These are phyloP conservation scores for Solanum boliviense DNA, from an alignment of 257 asterid species.

Conservation along the genomic window DNA sequence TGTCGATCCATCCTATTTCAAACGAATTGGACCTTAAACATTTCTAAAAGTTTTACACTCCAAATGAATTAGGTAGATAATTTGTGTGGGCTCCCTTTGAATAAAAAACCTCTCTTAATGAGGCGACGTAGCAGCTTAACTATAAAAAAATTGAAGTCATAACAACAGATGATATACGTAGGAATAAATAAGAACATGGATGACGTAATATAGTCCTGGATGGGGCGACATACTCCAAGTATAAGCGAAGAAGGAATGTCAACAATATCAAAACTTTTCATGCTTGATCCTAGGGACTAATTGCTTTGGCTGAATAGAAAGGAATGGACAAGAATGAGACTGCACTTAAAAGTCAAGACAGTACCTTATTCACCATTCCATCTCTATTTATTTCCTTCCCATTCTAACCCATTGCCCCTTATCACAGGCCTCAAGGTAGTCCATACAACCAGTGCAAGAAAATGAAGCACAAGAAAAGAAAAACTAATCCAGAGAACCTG, in stretches of 20 bases:
- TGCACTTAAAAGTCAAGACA: neutral
- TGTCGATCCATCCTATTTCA: neutral
- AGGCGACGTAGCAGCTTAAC: neutral
- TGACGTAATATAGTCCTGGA: neutral
- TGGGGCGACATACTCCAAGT: neutral
- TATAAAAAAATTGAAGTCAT: neutral
- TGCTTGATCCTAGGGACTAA: neutral
- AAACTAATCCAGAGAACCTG: neutral
- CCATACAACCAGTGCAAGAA: neutral
- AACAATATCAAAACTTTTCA: neutral
- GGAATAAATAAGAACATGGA: neutral
- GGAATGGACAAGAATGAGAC: neutral
- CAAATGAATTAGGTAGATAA: neutral
- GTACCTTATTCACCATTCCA: neutral
- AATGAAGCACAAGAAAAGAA: neutral
- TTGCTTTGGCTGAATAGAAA: neutral
- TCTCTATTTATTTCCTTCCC: neutral
- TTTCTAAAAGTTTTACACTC: neutral
- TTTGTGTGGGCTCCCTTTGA: neutral
- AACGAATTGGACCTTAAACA: neutral
- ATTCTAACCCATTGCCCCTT: neutral
- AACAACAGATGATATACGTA: neutral
- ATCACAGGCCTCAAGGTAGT: neutral
- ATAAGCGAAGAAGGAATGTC: neutral
- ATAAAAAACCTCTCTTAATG: neutral